phyloP scores from a whole-genome alignment of 768 basidiomycete genomes.

The Termitomyces sp. region DNA sequence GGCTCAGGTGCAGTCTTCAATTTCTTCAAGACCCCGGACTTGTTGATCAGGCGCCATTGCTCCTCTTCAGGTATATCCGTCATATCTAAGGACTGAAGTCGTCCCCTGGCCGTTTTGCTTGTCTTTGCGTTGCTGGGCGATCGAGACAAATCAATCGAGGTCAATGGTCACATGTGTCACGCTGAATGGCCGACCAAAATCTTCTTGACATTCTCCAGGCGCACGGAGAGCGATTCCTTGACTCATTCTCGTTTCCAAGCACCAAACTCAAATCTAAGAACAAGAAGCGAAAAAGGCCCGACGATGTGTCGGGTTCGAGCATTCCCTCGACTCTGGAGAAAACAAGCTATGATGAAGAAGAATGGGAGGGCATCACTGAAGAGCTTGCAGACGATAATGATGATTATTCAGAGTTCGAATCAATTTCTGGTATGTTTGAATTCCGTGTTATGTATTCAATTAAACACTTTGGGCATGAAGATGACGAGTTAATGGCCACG shows the following conservation, averaged over 20 bases:
- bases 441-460: background rate
- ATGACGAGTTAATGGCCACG: constrained; percentile 41
- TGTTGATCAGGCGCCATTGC: constrained; percentile 72
- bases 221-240: constrained; percentile 46
- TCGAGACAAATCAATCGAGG: constrained; percentile 10
- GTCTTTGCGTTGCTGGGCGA: constrained; percentile 26
- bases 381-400: background rate
- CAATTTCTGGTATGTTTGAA: constrained; percentile 5
- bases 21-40: constrained; percentile 56
- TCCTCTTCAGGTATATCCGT: constrained; percentile 69
- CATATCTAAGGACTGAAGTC: constrained; percentile 9
- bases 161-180: constrained; percentile 7
- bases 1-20: constrained; percentile 16
- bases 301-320: constrained; percentile 15
- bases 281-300: constrained; percentile 23
- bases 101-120: background rate
- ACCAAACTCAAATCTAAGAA: constrained; percentile 14
- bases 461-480: constrained; percentile 39
- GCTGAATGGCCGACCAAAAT: constrained; percentile 23
- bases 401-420: constrained; percentile 14
- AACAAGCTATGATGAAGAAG: constrained; percentile 28
- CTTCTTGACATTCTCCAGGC: constrained; percentile 42
- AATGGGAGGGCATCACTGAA: constrained; percentile 37
- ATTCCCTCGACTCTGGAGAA: constrained; percentile 8
- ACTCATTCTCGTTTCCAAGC: constrained; percentile 33